phyloP scores from a whole-genome alignment of 225 moss, liverwort and hornwort species.

The Climacium dendroides region DNA sequence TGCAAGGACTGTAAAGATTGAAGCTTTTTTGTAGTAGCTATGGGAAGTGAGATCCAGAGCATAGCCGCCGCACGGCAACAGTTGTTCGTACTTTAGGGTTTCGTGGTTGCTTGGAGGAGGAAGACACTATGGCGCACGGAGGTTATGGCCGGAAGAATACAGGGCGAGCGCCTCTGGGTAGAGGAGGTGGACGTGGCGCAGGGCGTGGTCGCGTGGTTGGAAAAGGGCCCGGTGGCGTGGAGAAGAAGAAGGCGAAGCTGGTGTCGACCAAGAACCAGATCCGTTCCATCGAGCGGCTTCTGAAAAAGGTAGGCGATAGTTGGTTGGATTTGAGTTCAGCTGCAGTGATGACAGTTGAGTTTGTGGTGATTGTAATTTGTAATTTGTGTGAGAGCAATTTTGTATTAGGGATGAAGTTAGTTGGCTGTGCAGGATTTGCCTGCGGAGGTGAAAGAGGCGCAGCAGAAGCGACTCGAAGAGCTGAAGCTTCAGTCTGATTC shows the following conservation, averaged over 20 bases:
- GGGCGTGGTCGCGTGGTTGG: conserved; percentile 36
- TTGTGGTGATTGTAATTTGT: background rate
- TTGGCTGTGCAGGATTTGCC: conserved; percentile 62
- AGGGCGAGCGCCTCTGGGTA: conserved; percentile 46
- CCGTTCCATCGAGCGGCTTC: conserved; percentile 85
- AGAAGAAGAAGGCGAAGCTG: conserved; percentile 75
- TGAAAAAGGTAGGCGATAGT: conserved; percentile 55
- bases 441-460: conserved; percentile 80
- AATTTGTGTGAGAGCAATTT: background rate
- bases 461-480: conserved; percentile 86
- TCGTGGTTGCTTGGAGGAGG: background rate
- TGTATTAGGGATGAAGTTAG: background rate
- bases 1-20: background rate
- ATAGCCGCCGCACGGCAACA: background rate
- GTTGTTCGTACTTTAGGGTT: background rate
- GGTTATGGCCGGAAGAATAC: conserved; percentile 70
- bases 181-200: conserved; percentile 36
- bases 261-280: conserved; percentile 99
- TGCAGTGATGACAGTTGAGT: background rate
- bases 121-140: conserved; percentile 68
- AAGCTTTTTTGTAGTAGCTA: background rate
- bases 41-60: conserved; percentile 2
- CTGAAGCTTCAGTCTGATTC: conserved; percentile 84
- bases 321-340: background rate
- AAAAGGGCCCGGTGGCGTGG: conserved; percentile 46